Evolutionary conservation across 768 basidiomycete genomes (phyloP), one percentile per base, ranked within the genome.

Genomic region (Boletus insuetus): DNA sequence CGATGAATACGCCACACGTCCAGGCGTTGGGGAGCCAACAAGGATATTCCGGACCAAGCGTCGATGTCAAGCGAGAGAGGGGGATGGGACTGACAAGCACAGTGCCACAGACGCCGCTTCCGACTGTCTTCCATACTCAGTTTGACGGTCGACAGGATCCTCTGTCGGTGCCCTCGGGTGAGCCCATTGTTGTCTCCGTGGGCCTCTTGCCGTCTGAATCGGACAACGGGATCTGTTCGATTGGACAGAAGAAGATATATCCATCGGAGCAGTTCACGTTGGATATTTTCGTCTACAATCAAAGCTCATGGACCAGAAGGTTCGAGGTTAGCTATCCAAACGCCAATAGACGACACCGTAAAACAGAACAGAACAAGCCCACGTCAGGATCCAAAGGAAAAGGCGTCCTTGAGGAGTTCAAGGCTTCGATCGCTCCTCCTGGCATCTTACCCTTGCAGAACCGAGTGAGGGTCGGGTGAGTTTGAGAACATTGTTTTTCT

Each of bases 211-310:
- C 68, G 11, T 60, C 62, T 2, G 64, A 63, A 12, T 60, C 62
- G 45, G 55, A 60, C 35, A 53, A 57, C 32, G 11, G 55, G 29
- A 29, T 8, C 29, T 49, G 31, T 39, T 37, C 29, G 34, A 29
- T 32, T 58, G 20, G 61, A 47, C 67, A 65, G 46, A 78, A 72
- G 57, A 82, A 76, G 72, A 84, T 94, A 64, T 86, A 83, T 58
- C 88, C 89, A 17, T 74, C 87, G 26, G 84, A 90, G 61, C 75
- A 79, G 47, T 94, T 94, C 67, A 86, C 84, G 48, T 70, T 94
- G 62, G 91, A 94, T 57, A 86, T 94, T 3, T 94, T 94, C 62
- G 89, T 94, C 51, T 93, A 87, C 63, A 94, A 94, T 63, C 86
- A 86, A 71, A 85, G 83, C 43, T 74, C 81, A 42, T 85, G 87